Evolutionary conservation across 164 flowering plant species (phyloP), one percentile per base, ranked within the genome.

Genomic region (Malania oleifera): DNA sequence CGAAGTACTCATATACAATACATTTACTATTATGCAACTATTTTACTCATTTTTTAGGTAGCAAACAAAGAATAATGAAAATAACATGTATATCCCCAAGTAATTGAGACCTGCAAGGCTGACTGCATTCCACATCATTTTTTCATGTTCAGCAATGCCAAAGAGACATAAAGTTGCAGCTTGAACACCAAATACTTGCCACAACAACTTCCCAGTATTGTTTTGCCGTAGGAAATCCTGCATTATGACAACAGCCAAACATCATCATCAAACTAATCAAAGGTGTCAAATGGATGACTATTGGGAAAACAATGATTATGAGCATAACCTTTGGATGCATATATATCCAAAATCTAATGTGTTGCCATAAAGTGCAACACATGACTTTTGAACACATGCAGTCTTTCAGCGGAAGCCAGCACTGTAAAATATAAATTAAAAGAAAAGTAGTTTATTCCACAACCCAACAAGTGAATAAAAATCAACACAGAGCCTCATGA

Each of bases 161-260:
- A 61, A 93, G 14, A 93, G 73, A 71, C 95, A 90, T 67, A 90
- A 73, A 28, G 84, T 82, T 54, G 95, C 91, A 63, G 87, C 78
- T 66, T 88, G 74, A 69, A 77, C 73, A 28, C 99, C 99, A 81
- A 86, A 88, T 52, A 86, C 70, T 80, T 93, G 95, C 95, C 95
- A 93, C 66, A 93, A 64, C 77, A 93, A 61, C 76, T 93, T 93
- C 38, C 99, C 99, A 15, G 96, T 90, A 60, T 93, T 93, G 79
- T 93, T 93, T 68, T 90, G 97, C 45, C 99, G 69, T 19, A 93
- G 71, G 64, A 87, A 90, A 70, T 93, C 99, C 99, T 93, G 80
- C 31, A 52, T 29, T 40, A 61, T 8, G 4, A 46, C 5, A 15
- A 20, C 26, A 1, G n/a, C n/a, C n/a, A n/a, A n/a, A n/a, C n/a